phyloP scores from a whole-genome alignment of 1,284 basidiomycete species.

The Stereum hirsutum region DNA sequence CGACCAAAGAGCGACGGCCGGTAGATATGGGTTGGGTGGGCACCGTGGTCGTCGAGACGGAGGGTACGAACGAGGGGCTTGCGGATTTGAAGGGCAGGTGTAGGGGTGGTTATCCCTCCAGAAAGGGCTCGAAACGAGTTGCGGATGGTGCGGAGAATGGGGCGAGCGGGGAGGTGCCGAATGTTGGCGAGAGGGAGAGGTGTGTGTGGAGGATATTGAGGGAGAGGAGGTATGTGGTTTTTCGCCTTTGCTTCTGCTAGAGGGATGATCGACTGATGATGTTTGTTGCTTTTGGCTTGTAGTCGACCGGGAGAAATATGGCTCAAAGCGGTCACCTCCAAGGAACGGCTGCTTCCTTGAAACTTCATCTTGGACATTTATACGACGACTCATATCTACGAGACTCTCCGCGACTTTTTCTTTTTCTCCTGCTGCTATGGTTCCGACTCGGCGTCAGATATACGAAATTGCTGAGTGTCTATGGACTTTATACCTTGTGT shows the following conservation, averaged over 20 bases:
- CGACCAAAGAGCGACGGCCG: constrained; percentile 24
- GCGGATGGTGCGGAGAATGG: no score
- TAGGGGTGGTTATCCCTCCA: constrained; percentile 54
- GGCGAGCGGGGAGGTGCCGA: constrained; percentile 1
- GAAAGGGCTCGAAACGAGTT: constrained; percentile 27
- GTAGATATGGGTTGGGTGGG: constrained; percentile 77
- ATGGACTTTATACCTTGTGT: no score
- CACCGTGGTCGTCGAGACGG: constrained; percentile 68
- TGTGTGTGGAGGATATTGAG: constrained; percentile 64
- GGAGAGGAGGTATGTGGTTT: constrained; percentile 56
- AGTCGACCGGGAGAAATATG: constrained; percentile 79
- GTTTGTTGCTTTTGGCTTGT: constrained; percentile 6
- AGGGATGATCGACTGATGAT: constrained; percentile 1
- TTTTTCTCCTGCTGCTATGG: no score
- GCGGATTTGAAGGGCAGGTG: constrained; percentile 71
- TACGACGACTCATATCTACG: no score
- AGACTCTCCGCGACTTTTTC: neutral
- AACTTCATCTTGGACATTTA: no score
- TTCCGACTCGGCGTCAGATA: no score
- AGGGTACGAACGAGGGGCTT: constrained; percentile 75
- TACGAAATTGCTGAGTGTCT: no score
- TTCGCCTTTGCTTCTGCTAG: constrained; percentile 1
- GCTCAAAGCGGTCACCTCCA: constrained; percentile 57
- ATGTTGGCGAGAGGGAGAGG: constrained; percentile 37
- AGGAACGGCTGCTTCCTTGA: constrained; percentile 40